Percentiles rank a stretch among this genome's conserved stretches.
phyloP scores from a whole-genome alignment of 139 green algal genomes.

The Tetradesmus obliquus region DNA sequence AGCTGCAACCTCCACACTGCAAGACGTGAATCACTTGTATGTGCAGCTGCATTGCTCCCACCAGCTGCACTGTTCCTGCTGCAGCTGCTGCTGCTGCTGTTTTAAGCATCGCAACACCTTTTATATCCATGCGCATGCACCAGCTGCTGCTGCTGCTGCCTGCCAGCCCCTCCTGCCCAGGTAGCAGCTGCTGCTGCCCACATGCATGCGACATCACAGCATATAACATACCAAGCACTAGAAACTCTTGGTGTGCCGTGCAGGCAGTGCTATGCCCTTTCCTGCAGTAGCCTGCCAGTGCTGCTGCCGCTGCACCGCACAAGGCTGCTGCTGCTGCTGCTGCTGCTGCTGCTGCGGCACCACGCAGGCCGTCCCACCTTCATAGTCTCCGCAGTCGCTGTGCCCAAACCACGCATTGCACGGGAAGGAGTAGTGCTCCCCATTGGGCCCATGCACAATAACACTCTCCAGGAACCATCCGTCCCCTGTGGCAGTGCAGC shows the following conservation, averaged over 20 bases:
- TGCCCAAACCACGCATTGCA: conserved; percentile 90
- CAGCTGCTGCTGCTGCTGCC: not conserved
- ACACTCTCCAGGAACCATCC: conserved; percentile 83
- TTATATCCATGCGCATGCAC: not conserved
- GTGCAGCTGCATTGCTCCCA: too few relatives aligned
- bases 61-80: too few relatives aligned
- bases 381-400: conserved; percentile 70
- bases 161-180: not conserved
- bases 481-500: conserved; percentile 51
- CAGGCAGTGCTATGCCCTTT: too few relatives aligned
- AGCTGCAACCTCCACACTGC: not conserved
- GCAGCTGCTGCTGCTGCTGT: not conserved
- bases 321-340: not conserved
- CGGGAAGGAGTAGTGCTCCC: conserved; percentile 75
- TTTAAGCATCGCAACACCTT: not conserved
- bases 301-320: not conserved
- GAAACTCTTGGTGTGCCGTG: too few relatives aligned
- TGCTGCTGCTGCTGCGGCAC: not conserved
- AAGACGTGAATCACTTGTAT: too few relatives aligned
- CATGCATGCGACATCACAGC: too few relatives aligned
- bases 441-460: conserved; percentile 61
- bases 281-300: not conserved
- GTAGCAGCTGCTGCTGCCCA: too few relatives aligned
- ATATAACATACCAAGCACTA: too few relatives aligned
- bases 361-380: conserved; percentile 47